A percentile compares a stretch with the other conserved stretches of the same genome.
These are phyloP conservation scores for Tilletia caries DNA, from an alignment of 1,284 basidiomycete species.

Conservation along the genomic window DNA sequence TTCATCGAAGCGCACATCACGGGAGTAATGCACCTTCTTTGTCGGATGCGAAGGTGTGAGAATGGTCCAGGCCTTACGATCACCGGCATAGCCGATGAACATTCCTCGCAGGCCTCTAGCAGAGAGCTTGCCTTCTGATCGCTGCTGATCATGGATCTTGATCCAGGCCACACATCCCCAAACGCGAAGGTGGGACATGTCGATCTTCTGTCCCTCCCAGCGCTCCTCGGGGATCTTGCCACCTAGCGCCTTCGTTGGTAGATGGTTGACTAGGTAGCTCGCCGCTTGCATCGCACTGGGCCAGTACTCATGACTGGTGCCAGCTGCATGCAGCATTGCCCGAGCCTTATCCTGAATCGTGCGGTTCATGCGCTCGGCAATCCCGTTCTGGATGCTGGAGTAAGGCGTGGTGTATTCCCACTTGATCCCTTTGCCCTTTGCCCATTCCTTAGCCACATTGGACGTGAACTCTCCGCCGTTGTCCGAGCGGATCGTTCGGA, in stretches of 20 bases:
- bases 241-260: not conserved
- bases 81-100: not conserved
- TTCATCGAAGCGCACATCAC: constrained; percentile 3
- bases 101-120: not conserved
- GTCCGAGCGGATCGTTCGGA: not conserved
- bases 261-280: not conserved
- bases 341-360: not conserved
- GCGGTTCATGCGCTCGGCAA: constrained; percentile 5
- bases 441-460: not conserved
- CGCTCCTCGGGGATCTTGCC: not conserved
- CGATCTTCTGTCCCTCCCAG: not conserved
- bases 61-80: not conserved
- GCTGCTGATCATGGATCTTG: not conserved
- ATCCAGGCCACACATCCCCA: not conserved
- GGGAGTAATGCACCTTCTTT: not conserved
- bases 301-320: not conserved
- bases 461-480: constrained; percentile 3
- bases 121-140: not conserved
- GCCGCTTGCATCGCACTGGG: not conserved
- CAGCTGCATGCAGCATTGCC: not conserved
- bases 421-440: not conserved
- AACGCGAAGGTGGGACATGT: not conserved
- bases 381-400: not conserved
- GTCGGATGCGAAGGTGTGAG: constrained; percentile 1
- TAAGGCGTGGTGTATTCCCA: not conserved